These are phyloP conservation scores for Populus pruinosa DNA, from an alignment of 345 rosid genomes.

Conservation along the genomic window DNA sequence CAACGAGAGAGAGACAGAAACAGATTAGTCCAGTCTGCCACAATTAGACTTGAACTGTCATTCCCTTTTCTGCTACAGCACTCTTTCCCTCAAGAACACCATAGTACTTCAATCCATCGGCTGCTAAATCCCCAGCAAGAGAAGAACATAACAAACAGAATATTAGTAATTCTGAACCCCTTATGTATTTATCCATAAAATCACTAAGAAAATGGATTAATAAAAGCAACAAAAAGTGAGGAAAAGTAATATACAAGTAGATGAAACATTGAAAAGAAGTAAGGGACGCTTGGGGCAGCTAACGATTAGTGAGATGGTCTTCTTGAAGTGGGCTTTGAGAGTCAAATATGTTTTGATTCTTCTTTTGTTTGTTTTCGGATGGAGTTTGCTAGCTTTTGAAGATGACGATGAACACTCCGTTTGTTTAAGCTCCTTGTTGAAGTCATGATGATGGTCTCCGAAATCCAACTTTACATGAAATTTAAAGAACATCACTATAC, in stretches of 20 bases:
- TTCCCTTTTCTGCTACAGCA: constrained; percentile 63
- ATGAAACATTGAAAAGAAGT: constrained; percentile 2
- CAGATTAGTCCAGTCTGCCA: neutral
- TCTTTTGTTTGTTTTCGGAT: constrained; percentile 15
- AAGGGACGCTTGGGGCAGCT: constrained; percentile 12
- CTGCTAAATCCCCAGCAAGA: constrained; percentile 28
- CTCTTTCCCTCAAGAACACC: constrained; percentile 83
- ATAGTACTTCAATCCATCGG: constrained; percentile 74
- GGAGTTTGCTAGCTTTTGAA: constrained; percentile 18
- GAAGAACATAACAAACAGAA: neutral
- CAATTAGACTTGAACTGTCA: constrained; percentile 60
- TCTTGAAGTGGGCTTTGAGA: constrained; percentile 53
- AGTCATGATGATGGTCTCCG: neutral
- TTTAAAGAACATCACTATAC: no score
- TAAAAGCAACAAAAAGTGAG: no score
- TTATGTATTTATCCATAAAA: no score
- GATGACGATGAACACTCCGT: constrained; percentile 23
- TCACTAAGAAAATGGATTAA: no score
- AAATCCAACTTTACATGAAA: no score
- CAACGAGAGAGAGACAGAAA: no score
- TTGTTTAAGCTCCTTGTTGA: constrained; percentile 27
- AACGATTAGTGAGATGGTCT: constrained; percentile 52
- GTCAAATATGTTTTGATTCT: constrained; percentile 21
- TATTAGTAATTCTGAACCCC: neutral
- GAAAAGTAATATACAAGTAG: neutral